Base-by-base conservation (phyloP, 805 yeast genomes). In the Barnettozyma siamensis region DNA sequence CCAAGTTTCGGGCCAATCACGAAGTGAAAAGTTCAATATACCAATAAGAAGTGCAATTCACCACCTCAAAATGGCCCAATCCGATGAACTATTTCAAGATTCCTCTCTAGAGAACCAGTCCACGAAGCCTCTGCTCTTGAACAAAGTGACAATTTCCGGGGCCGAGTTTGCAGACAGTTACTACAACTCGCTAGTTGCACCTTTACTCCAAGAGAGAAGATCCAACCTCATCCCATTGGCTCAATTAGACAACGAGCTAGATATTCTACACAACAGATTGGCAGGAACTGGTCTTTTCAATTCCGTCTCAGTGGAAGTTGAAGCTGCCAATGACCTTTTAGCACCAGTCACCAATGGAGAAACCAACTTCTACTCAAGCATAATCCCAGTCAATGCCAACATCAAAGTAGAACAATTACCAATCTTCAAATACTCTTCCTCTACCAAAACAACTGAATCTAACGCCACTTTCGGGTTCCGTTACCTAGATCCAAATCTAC, bases 211-310 rank as follows among this genome's bases (percentile, higher is more conserved):
- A 6, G 34, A 32, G 7, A 31, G 35, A n/a, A 59, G 63, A 15
- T 27, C 41, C 15, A 38, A 37, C 2, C 31, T 40, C 3, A 34
- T 49, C 42, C 70, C 78, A 3, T 56, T 76, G 43, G 64, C 60
- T 18, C 66, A 66, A 40, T 60, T 75, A 39, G 54, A 71, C 7
- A 54, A 58, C 11, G 53, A 57, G 12, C 50, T 73, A 33, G 55
- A 58, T 7, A 39, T 45, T 5, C 55, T 71, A 13, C 59, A 63
- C 43, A 51, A 58, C 33, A 67, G 63, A 31, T 53, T 76, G 34
- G 44, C 55, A 21, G 59, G 65, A 34, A 73, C 79, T 1, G 73
- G 71, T 2, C 69, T 75, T 4, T 76, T 73, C 55, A 60, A 59
- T 24, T 58, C 62, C 26, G 65, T 74, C 3, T 52, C 49, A 9